Evolutionary conservation across 73 alveolate genomes (phyloP).

Genomic region (Stentor coeruleus): DNA sequence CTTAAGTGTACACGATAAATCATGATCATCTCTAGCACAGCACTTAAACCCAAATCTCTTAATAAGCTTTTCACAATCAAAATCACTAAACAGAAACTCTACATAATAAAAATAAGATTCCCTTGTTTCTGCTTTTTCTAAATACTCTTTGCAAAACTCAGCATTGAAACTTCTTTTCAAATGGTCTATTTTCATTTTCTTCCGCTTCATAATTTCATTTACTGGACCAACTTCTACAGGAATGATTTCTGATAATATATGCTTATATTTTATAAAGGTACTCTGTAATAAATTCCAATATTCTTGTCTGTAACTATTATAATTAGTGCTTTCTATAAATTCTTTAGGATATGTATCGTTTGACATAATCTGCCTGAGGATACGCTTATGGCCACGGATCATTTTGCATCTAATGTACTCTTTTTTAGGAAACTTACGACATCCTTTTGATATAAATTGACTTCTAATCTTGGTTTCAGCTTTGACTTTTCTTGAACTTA

Average conservation of each 20-base stretch:
- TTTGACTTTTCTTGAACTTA: not conserved
- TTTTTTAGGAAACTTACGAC: not conserved
- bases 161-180: conserved; percentile 5
- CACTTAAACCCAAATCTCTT: conserved; percentile 4
- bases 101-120: conserved; percentile 15
- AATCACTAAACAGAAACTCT: conserved; percentile 10
- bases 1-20: not conserved
- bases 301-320: not conserved
- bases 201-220: not conserved
- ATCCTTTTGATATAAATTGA: not conserved
- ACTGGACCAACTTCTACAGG: not conserved
- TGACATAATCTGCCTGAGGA: not conserved
- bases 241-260: not conserved
- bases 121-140: not conserved
- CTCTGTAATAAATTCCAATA: too few species aligned
- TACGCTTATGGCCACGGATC: not conserved
- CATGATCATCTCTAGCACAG: not conserved
- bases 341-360: too few species aligned
- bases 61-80: not conserved
- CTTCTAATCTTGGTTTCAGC: not conserved
- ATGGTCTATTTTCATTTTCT: not conserved
- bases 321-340: not conserved
- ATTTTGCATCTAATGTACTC: not conserved
- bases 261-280: not conserved
- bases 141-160: not conserved